Base-by-base conservation (phyloP, 345 rosid genomes). In the Eucalyptus curtisii region DNA sequence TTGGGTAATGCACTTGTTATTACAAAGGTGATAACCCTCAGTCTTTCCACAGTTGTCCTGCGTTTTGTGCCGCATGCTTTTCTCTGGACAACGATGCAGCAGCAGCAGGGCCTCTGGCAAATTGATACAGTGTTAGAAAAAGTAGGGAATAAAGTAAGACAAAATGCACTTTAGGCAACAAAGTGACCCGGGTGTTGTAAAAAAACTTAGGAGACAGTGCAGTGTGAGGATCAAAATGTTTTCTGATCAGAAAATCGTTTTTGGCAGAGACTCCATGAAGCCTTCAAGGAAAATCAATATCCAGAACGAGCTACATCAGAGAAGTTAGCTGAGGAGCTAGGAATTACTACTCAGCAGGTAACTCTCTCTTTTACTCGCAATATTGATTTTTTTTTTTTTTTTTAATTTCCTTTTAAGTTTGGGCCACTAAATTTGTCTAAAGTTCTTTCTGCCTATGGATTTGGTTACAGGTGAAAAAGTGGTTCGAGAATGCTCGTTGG, bases 401-500 rank as follows among this genome's bases (percentile, higher is more conserved):
- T 17, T 52, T 1, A 49, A 49, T 22, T 25, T 48, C 30, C 8
- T 25, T 53, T n/a, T n/a, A 66, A 61, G 27, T 13, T 61, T 85
- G 88, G 87, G 79, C 25, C 49, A 53, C 44, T 52, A 40, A 57
- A 81, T 59, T 84, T 53, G n/a, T 87, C 86, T 86, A 31, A 64
- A 33, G 20, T 48, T 40, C n/a, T 40, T 27, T 68, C 87, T 59
- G 48, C 42, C 86, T 27, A 6, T 40, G 57, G 33, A 87, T 49
- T 88, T 76, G 71, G 64, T 50, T 33, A 49, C 94, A 97, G 99
- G 98, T 98, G 90, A 89, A 48, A 86, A 97, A 94, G 89, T 98
- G 99, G 99, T 97, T 98, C 76, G 95, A 76, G 88, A 93, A 97
- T 93, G 89, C 95, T 86, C 98, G 99, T 25, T 95, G 98, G 98